A percentile compares a stretch with the other conserved stretches of the same genome.
Conservation (phyloP, 257 asterid species). For the Dorcoceras hygrometricum region DNA sequence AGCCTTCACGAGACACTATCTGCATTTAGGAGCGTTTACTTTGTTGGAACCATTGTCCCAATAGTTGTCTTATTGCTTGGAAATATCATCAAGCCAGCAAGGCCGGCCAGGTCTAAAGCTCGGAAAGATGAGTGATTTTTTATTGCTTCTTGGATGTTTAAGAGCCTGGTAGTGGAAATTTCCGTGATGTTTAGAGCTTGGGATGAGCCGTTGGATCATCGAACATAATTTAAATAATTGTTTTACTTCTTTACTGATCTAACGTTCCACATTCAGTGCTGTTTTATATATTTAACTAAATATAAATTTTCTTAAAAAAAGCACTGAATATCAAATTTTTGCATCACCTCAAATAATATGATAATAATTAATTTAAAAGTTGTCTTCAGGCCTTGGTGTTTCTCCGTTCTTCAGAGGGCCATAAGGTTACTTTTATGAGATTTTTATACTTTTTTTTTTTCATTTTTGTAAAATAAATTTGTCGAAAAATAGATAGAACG, state of each 20-base stretch:
- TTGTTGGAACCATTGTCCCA: conserved; percentile 75
- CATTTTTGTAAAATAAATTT: too few species aligned
- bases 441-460: too few species aligned
- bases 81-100: conserved; percentile 72
- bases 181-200: conserved; percentile 10
- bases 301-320: too few species aligned
- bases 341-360: too few species aligned
- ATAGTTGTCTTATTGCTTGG: conserved; percentile 58
- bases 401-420: too few species aligned
- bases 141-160: conserved; percentile 18
- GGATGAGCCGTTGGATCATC: conserved; percentile 9
- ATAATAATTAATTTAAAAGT: too few species aligned
- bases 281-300: too few species aligned
- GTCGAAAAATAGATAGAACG: too few species aligned
- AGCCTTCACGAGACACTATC: conserved; percentile 73
- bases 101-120: conserved; percentile 61
- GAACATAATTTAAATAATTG: conserved; percentile 8
- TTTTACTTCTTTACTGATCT: neutral
- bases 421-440: too few species aligned
- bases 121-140: conserved; percentile 61
- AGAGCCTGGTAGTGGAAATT: conserved; percentile 19
- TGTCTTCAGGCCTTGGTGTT: too few species aligned
- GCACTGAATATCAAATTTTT: too few species aligned
- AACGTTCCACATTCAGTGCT: too few species aligned
- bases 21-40: conserved; percentile 82